phyloP scores from a whole-genome alignment of 352 stramenopile species.

The Paralagenidium karlingii region DNA sequence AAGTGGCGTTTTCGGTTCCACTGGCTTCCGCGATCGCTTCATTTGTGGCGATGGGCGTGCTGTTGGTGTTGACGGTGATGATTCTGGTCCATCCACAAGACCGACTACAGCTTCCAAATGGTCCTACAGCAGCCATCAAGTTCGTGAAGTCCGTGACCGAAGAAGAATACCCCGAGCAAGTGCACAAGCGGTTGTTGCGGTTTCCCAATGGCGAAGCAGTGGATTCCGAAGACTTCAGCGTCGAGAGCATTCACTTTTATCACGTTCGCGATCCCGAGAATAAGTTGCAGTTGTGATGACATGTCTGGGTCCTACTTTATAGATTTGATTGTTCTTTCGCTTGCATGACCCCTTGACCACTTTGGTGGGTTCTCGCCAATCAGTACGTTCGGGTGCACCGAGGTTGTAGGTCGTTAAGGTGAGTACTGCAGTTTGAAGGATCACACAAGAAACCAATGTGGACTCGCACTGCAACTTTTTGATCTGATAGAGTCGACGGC shows the following conservation, averaged over 20 bases:
- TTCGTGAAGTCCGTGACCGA: conserved; percentile 18
- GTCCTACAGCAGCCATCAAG: conserved; percentile 15
- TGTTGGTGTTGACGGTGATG: conserved; percentile 13
- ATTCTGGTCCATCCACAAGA: conserved; percentile 18
- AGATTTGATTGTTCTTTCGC: too few species aligned
- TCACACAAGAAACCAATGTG: too few species aligned
- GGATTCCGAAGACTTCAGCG: conserved; percentile 20
- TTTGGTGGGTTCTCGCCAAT: too few species aligned
- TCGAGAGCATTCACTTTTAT: conserved; percentile 25
- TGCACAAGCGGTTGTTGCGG: conserved; percentile 17
- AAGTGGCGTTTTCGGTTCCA: conserved; percentile 33
- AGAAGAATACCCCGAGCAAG: conserved; percentile 20
- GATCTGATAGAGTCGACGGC: too few species aligned
- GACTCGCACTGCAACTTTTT: too few species aligned
- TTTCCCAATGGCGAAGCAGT: conserved; percentile 10
- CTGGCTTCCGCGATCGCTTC: conserved; percentile 22
- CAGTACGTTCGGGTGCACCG: too few species aligned
- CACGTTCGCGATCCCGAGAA: conserved; percentile 1
- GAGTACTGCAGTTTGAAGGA: too few species aligned
- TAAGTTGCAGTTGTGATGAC: too few species aligned
- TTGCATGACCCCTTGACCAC: too few species aligned
- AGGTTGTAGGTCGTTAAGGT: too few species aligned
- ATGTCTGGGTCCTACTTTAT: too few species aligned
- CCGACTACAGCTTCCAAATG: conserved; percentile 11
- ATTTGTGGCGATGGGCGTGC: conserved; percentile 18